These are phyloP conservation scores for Cladosporium sphaerospermum DNA, from an alignment of 2,329 filamentous ascomycete species.

Conservation along the genomic window DNA sequence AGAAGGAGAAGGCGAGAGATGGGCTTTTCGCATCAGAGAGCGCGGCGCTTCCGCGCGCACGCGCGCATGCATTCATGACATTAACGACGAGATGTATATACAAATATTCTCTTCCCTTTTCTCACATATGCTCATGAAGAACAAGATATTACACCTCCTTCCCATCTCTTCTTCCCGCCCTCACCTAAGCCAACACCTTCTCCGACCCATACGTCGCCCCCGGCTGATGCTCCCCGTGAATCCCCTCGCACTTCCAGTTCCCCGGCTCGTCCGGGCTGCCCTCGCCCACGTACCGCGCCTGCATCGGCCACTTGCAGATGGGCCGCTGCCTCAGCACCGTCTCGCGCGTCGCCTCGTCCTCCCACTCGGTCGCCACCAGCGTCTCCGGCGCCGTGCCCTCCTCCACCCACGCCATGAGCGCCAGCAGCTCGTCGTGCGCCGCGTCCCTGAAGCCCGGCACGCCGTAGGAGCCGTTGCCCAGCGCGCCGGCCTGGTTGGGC, in stretches of 20 bases:
- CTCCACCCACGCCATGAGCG: slow-evolving; percentile 36
- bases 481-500: slow-evolving; percentile 26
- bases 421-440: slow-evolving; percentile 31
- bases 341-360: slow-evolving; percentile 25
- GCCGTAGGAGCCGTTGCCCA: slow-evolving; percentile 18
- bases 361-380: slow-evolving; percentile 33
- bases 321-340: slow-evolving; percentile 31
- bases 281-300: slow-evolving; percentile 23
- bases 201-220: background rate
- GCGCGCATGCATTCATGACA: too few relatives aligned
- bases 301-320: slow-evolving; percentile 30
- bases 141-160: background rate
- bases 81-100: background rate
- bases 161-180: too few relatives aligned
- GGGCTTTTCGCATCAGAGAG: too few relatives aligned
- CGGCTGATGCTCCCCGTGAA: background rate
- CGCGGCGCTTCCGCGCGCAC: too few relatives aligned
- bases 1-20: too few relatives aligned
- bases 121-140: background rate
- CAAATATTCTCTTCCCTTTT: background rate
- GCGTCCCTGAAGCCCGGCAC: slow-evolving; percentile 30
- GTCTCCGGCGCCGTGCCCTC: slow-evolving; percentile 31
- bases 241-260: slow-evolving; percentile 26
- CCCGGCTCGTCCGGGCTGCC: slow-evolving; percentile 25
- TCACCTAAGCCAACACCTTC: background rate